Percentiles rank a stretch among this genome's conserved stretches.
These are phyloP conservation scores for Bacterosira constricta DNA, from an alignment of 108 stramenopile species.

Conservation along the genomic window DNA sequence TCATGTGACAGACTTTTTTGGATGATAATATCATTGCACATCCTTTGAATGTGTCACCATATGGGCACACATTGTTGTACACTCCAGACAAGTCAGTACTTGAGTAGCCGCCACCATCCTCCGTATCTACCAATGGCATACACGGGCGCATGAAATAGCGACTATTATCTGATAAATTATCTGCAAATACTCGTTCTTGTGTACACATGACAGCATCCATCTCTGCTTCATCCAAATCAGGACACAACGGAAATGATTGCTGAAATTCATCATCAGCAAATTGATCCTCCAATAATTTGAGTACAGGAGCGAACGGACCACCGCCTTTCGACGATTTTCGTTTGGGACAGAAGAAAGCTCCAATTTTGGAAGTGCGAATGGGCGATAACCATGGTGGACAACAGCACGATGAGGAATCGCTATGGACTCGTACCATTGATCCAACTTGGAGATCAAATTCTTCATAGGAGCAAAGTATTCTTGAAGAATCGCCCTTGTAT, in stretches of 20 bases:
- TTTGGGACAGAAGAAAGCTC: conserved; percentile 51
- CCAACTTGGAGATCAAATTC: conserved; percentile 34
- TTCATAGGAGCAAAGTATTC: conserved; percentile 55
- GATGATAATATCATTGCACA: conserved; percentile 23
- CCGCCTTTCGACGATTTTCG: conserved; percentile 25
- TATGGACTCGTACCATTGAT: conserved; percentile 47
- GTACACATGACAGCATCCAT: conserved; percentile 48
- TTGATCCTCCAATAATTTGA: conserved; percentile 26
- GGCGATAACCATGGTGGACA: conserved; percentile 43
- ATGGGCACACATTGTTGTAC: conserved; percentile 34
- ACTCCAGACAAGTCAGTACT: conserved; percentile 38
- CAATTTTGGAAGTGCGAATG: conserved; percentile 20
- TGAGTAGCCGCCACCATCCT: conserved; percentile 24
- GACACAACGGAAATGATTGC: conserved; percentile 46
- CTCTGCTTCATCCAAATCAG: conserved; percentile 29
- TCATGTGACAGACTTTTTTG: conserved; percentile 20
- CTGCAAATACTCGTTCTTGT: conserved; percentile 31
- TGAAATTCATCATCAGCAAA: conserved; percentile 24
- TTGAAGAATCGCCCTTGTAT: conserved; percentile 43
- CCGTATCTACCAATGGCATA: conserved; percentile 15
- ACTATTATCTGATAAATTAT: conserved; percentile 11
- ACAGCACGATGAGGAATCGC: conserved; percentile 29
- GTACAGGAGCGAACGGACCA: conserved; percentile 40
- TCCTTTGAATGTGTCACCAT: conserved; percentile 26
- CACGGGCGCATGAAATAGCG: conserved; percentile 33